These are phyloP conservation scores for Mitragyna speciosa DNA, from an alignment of 257 asterid species.

Conservation along the genomic window DNA sequence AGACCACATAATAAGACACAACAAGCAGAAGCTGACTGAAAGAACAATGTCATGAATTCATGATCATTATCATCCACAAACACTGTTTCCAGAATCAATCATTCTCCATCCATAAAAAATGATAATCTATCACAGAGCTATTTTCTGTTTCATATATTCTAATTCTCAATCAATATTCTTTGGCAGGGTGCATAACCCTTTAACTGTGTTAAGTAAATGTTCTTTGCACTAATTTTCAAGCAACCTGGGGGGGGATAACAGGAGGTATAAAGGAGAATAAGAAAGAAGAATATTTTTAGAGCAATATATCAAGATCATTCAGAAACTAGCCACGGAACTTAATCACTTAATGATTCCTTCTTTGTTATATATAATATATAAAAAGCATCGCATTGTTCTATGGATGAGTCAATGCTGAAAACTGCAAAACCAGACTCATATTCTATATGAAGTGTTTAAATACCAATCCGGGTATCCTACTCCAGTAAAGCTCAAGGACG, in stretches of 20 bases:
- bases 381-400: no score
- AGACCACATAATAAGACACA: background rate
- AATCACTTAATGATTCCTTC: no score
- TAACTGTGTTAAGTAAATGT: background rate
- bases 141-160: background rate
- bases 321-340: no score
- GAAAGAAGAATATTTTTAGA: background rate
- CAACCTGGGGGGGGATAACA: background rate
- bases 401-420: no score
- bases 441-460: background rate
- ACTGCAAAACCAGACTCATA: no score
- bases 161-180: background rate
- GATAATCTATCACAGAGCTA: background rate
- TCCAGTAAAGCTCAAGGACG: background rate
- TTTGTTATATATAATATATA: no score
- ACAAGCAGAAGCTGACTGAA: background rate
- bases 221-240: background rate
- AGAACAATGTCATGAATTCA: background rate
- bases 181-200: background rate
- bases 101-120: no score
- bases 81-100: background rate
- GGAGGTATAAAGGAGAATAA: background rate
- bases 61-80: background rate
- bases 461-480: background rate
- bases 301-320: background rate